A percentile compares a stretch with the other conserved stretches of the same genome.
Evolutionary conservation across 495 filamentous ascomycete genomes (phyloP).

Genomic region (Aspergillus incahuasiensis): DNA sequence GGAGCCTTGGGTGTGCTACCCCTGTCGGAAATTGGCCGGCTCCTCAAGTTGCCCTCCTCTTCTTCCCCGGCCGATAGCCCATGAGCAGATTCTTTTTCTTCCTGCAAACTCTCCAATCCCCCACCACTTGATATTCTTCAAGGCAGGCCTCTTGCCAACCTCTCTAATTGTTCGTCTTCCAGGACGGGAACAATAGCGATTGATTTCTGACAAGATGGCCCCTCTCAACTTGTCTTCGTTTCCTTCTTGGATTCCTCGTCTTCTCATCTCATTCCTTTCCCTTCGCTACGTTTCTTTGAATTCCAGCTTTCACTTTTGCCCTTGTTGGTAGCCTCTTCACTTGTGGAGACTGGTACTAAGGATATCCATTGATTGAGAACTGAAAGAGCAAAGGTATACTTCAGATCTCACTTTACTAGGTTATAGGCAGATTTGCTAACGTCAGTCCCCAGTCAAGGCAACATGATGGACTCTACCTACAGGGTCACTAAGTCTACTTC

Average conservation of each 20-base stretch:
- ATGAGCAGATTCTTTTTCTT: constrained; percentile 8
- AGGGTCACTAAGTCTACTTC: not conserved
- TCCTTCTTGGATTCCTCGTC: not conserved
- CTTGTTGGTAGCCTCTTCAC: not conserved
- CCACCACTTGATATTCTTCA: not conserved
- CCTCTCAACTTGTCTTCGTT: not conserved
- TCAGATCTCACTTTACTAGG: not conserved
- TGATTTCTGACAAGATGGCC: constrained; percentile 2
- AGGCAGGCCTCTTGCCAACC: constrained; percentile 13
- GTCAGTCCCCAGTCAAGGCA: not conserved
- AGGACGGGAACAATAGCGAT: constrained; percentile 7
- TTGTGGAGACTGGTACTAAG: not conserved
- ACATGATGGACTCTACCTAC: not conserved
- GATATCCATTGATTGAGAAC: not conserved
- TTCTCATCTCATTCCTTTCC: not conserved
- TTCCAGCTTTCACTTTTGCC: not conserved
- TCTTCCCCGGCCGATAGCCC: no score
- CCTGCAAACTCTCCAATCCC: not conserved
- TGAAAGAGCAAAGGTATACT: not conserved
- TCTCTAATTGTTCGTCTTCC: constrained; percentile 1
- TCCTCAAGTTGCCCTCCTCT: no score
- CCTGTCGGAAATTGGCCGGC: no score
- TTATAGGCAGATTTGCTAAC: not conserved
- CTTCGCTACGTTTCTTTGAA: not conserved
- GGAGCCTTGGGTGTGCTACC: no score